Evolutionary conservation across 768 basidiomycete genomes (phyloP).

Genomic region (Russula sp.): DNA sequence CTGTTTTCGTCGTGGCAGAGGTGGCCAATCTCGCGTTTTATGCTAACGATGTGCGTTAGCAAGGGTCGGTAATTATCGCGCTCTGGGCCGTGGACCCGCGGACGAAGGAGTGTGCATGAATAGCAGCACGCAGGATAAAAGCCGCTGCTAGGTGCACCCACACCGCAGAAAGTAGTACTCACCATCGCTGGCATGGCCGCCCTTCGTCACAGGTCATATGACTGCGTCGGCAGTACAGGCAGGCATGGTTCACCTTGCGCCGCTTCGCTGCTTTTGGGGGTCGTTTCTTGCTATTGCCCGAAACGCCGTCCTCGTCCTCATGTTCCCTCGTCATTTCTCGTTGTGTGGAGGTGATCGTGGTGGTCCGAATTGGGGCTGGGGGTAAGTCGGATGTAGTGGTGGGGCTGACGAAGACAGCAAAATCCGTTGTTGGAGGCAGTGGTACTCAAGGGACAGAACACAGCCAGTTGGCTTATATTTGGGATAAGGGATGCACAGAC

Average conservation of each 20-base stretch:
- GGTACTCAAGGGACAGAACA: neutral
- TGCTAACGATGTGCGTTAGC: conserved; percentile 40
- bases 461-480: neutral
- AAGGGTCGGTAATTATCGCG: conserved; percentile 5
- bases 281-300: conserved; percentile 35
- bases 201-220: conserved; percentile 92
- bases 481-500: neutral
- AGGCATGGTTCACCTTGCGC: conserved; percentile 88
- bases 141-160: neutral
- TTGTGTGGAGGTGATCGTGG: neutral
- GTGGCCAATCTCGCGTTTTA: conserved; percentile 95
- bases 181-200: conserved; percentile 91
- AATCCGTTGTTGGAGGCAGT: neutral
- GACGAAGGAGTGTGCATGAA: conserved; percentile 14
- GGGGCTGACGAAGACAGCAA: neutral
- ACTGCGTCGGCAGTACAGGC: conserved; percentile 87
- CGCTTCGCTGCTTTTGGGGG: conserved; percentile 48
- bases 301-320: conserved; percentile 31
- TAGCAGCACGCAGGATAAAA: conserved; percentile 9
- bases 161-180: conserved; percentile 31
- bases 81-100: neutral
- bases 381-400: conserved; percentile 6
- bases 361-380: neutral
- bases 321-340: neutral
- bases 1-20: conserved; percentile 85